phyloP scores from a whole-genome alignment of 257 asterid genomes.

The Salvia miltiorrhiza region DNA sequence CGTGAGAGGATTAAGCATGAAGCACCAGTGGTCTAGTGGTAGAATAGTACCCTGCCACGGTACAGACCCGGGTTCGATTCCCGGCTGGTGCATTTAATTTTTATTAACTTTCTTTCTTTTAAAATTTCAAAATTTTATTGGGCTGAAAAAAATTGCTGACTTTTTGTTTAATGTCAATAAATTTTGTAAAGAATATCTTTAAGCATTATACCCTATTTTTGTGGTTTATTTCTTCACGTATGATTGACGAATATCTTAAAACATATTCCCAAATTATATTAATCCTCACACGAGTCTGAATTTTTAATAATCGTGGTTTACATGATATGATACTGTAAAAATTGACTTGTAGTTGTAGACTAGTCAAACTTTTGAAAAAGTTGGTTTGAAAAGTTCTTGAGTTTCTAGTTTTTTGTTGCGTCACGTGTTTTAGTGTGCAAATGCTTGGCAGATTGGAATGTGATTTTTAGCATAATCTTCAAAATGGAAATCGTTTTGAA shows the following conservation, averaged over 20 bases:
- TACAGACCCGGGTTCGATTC: slow-evolving; percentile 81
- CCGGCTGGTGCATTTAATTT: slow-evolving; percentile 25
- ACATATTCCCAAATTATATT: neutral
- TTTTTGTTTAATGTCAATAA: too few species aligned
- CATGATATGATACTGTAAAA: neutral
- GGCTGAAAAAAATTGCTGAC: too few species aligned
- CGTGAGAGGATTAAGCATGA: too few species aligned
- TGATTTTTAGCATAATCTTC: neutral
- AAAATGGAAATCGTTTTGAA: neutral
- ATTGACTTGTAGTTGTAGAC: too few species aligned
- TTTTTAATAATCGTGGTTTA: neutral
- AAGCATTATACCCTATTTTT: too few species aligned
- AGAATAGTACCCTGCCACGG: slow-evolving; percentile 99
- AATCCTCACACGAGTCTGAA: neutral
- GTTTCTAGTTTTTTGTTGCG: neutral
- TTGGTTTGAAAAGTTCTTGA: neutral
- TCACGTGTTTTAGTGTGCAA: neutral
- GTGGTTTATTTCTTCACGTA: too few species aligned
- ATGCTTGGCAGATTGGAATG: neutral
- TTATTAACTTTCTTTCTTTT: neutral
- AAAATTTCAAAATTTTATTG: too few species aligned
- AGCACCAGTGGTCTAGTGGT: slow-evolving; percentile 44
- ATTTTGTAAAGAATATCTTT: too few species aligned
- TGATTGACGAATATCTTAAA: too few species aligned
- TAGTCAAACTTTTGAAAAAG: neutral